Percentiles rank a stretch among this genome's conserved stretches.
Conservation (phyloP, 2,329 filamentous ascomycete species). For the Pseudogymnoascus sp. region DNA sequence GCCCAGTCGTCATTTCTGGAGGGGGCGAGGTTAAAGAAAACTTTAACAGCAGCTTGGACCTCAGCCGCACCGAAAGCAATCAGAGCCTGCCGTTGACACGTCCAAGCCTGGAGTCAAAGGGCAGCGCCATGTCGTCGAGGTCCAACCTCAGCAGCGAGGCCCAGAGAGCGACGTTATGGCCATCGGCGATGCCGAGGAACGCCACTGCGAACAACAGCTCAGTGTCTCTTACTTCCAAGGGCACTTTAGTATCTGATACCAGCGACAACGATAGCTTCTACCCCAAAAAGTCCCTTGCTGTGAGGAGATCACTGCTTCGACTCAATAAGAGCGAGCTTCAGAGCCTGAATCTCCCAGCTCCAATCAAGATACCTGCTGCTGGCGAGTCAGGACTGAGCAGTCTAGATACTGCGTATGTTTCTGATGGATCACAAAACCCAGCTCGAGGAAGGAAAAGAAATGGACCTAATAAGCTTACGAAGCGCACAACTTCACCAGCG, state of each 20-base stretch:
- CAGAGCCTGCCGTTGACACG: conserved; percentile 38
- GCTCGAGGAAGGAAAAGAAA: conserved; percentile 26
- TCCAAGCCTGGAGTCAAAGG: conserved; percentile 39
- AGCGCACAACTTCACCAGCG: conserved; percentile 42
- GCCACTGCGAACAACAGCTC: conserved; percentile 13
- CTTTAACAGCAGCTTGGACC: conserved; percentile 45
- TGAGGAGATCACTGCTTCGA: conserved; percentile 48
- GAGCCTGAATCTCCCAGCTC: conserved; percentile 44
- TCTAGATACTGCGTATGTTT: conserved; percentile 49
- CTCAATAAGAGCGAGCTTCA: conserved; percentile 38
- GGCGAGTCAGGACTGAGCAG: conserved; percentile 45
- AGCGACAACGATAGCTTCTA: conserved; percentile 46
- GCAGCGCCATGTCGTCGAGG: conserved; percentile 22
- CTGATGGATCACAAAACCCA: conserved; percentile 47
- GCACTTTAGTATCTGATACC: conserved; percentile 38
- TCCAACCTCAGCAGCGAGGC: conserved; percentile 28
- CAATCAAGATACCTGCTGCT: conserved; percentile 39
- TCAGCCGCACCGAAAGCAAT: conserved; percentile 43
- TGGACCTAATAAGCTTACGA: conserved; percentile 48
- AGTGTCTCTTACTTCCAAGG: conserved; percentile 12
- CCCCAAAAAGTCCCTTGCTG: conserved; percentile 47
- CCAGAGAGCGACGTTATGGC: conserved; percentile 43
- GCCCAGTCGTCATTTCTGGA: conserved; percentile 57
- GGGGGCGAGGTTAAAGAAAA: conserved; percentile 56
- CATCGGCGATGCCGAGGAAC: conserved; percentile 42